These are phyloP conservation scores for Rhexocercosporidium sp. DNA, from an alignment of 2,329 filamentous ascomycete species.

Conservation along the genomic window DNA sequence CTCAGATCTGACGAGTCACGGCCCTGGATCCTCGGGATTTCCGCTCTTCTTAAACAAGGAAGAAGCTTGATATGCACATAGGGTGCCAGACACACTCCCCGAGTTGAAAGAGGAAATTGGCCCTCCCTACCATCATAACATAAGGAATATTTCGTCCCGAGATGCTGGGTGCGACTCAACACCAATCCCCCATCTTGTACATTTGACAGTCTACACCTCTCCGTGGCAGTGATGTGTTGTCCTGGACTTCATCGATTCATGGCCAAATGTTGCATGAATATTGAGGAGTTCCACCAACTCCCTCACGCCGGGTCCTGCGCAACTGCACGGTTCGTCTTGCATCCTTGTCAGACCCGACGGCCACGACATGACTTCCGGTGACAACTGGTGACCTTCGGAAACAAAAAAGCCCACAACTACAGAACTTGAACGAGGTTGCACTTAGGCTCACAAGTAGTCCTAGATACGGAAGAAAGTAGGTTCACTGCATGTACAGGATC, in stretches of 20 bases:
- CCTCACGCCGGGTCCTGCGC: constrained; percentile 18
- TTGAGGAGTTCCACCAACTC: constrained; percentile 12
- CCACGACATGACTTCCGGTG: constrained; percentile 10
- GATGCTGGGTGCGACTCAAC: not conserved
- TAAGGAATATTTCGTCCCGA: not conserved
- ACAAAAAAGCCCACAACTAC: not conserved
- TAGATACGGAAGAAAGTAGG: constrained; percentile 21
- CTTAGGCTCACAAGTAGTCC: constrained; percentile 19
- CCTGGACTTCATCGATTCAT: not conserved
- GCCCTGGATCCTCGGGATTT: constrained; percentile 12
- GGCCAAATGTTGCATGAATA: not conserved
- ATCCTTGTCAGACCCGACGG: constrained; percentile 16
- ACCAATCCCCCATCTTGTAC: not conserved
- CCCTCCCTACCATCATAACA: not conserved
- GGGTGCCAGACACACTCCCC: constrained; percentile 12
- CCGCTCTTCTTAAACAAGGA: constrained; percentile 23
- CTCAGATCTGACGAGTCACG: constrained; percentile 14
- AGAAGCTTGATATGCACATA: constrained; percentile 35
- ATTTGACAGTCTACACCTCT: not conserved
- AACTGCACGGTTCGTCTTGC: constrained; percentile 15
- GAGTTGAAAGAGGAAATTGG: not conserved
- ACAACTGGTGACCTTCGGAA: not conserved
- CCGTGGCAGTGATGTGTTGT: constrained; percentile 7
- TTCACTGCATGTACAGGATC: constrained; percentile 40
- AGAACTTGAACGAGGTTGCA: constrained; percentile 23